Percentiles rank a stretch among this genome's conserved stretches.
Conservation (phyloP, 108 stramenopile species). For the Seminavis robusta region DNA sequence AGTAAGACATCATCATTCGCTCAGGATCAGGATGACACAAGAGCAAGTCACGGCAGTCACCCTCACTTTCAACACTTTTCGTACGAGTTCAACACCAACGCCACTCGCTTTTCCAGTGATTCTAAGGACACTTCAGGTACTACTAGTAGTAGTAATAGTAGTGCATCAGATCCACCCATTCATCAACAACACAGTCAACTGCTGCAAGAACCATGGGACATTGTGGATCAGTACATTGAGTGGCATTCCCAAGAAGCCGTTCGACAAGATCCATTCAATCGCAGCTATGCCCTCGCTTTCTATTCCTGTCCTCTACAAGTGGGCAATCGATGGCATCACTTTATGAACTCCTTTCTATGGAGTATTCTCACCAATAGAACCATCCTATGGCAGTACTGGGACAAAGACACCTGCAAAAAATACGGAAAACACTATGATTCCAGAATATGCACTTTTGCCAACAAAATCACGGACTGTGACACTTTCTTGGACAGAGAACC, state of each 20-base stretch:
- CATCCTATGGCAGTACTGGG: constrained; percentile 12
- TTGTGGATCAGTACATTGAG: background rate
- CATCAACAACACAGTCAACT: no score
- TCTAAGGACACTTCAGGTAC: no score
- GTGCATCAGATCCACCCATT: no score
- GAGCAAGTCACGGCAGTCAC: no score
- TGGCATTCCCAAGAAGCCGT: background rate
- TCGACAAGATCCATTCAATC: background rate
- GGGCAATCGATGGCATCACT: constrained; percentile 18
- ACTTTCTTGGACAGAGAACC: constrained; percentile 2
- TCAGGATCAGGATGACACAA: no score
- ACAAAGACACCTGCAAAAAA: background rate
- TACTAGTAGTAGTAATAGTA: no score
- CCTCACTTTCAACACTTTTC: no score
- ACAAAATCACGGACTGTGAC: constrained; percentile 2
- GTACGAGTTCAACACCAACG: no score
- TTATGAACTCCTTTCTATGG: constrained; percentile 18
- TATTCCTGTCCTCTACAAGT: constrained; percentile 21
- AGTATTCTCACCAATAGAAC: constrained; percentile 25
- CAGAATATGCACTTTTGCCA: background rate
- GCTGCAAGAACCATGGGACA: background rate
- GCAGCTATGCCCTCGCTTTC: constrained; percentile 3
- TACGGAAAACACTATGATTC: background rate
- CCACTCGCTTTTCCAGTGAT: no score
- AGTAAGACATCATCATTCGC: no score